A percentile compares a stretch with the other conserved stretches of the same genome.
Evolutionary conservation across 2,329 filamentous ascomycete genomes (phyloP).

Genomic region (Fusarium longipes): DNA sequence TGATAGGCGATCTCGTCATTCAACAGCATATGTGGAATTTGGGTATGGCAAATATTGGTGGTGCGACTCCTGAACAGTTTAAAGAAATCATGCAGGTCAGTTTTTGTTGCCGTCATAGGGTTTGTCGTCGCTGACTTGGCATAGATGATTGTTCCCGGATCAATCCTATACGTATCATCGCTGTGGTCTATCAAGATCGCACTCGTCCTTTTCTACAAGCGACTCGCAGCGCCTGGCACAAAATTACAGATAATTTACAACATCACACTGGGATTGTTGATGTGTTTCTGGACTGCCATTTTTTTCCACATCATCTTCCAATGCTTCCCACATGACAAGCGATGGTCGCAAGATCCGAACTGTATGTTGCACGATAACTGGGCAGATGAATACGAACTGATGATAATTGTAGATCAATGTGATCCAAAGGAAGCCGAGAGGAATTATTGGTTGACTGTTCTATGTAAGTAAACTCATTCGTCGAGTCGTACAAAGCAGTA

Average conservation of each 20-base stretch:
- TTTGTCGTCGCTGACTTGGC: neutral
- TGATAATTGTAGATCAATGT: slow-evolving; percentile 25
- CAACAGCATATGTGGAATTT: slow-evolving; percentile 44
- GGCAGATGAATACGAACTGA: neutral
- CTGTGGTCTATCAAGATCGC: slow-evolving; percentile 56
- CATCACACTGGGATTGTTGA: slow-evolving; percentile 48
- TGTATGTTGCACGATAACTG: slow-evolving; percentile 16
- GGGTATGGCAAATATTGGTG: slow-evolving; percentile 44
- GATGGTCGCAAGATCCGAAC: slow-evolving; percentile 46
- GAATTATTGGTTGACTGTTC: slow-evolving; percentile 43
- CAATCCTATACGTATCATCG: slow-evolving; percentile 54
- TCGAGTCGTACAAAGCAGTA: accelerated
- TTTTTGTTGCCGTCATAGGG: accelerated
- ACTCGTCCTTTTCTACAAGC: slow-evolving; percentile 56
- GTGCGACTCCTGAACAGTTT: slow-evolving; percentile 38
- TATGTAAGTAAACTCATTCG: slow-evolving; percentile 7
- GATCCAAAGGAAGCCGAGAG: slow-evolving; percentile 25
- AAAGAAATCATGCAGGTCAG: slow-evolving; percentile 44
- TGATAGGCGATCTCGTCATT: slow-evolving; percentile 40
- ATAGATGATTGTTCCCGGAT: slow-evolving; percentile 55
- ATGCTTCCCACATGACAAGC: slow-evolving; percentile 51
- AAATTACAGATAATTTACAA: slow-evolving; percentile 53
- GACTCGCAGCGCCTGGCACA: slow-evolving; percentile 51
- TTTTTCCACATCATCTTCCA: slow-evolving; percentile 56
- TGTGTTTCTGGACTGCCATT: slow-evolving; percentile 48